Base-by-base conservation (phyloP, 2,329 filamentous ascomycete species). In the Aspergillus aculeatus region DNA sequence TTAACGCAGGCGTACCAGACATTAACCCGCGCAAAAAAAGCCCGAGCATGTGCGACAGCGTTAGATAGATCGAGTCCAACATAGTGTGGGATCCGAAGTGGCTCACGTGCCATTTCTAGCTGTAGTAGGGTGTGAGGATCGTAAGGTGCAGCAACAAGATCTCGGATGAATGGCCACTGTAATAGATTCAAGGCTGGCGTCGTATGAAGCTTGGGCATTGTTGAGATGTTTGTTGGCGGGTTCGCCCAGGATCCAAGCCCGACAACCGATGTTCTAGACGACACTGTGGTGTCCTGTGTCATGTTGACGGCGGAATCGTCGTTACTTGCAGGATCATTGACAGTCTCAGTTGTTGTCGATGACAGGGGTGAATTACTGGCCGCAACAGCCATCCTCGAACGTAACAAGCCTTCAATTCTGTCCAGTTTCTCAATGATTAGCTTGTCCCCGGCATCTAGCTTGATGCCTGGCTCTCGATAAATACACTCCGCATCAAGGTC, bases 1-100 rank as follows among this genome's bases (percentile, higher is more conserved):
- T 92, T 93, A 35, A 95, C 89, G 67, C 89, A 92, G 10, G 91
- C 90, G 69, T 94, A 94, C 89, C 91, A 94, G 3, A 92, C 83
- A 65, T 94, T 94, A 61, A 92, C 91, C 47, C 88, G 83, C 59
- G 89, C 87, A 69, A 94, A 95, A 73, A 91, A 94, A 1, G 90
- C 88, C 69, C 90, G 86, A 47, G 91, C 88, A 72, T 92, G 93
- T 4, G 86, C 83, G 50, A 86, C 83, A 1, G 88, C 89, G 71
- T 92, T 91, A 49, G 88, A 89, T 48, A 93, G 77, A 72, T 92
- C 89, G 60, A 92, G 82, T 12, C 86, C 86, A 50, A 88, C 78
- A 16, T 84, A 85, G 1, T 78, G 73, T 56, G 75, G 77, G 57
- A 84, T 73, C 64, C 86, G 84, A 11, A 94, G 80, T n/a, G 90